Base-by-base conservation (phyloP, 352 stramenopile genomes). In the Globisporangium lucens region DNA sequence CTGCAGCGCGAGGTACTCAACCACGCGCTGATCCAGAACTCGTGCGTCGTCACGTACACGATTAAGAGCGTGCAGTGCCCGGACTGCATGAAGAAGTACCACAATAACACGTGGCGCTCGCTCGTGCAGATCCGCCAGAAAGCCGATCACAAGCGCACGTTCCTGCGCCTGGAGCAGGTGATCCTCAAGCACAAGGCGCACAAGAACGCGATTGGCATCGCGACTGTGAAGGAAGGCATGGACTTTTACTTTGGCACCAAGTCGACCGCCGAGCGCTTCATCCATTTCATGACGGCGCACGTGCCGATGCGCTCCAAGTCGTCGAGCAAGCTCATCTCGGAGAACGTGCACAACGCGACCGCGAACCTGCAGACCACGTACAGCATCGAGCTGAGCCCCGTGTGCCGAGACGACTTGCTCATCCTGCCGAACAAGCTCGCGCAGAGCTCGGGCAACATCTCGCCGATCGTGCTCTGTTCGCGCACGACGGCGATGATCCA, bases 41-140 rank as follows among this genome's bases (percentile, higher is more conserved):
- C 77, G 68, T 90, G 79, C 68, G 67, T 85, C 60, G 65, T 91
- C 27, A 89, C 83, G 12, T 94, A 88, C 66, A 66, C 85, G 17
- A 79, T 93, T 29, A 70, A 83, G 30, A 89, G 72, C 56, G 46
- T 81, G 58, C 86, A 89, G 71, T 95, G 87, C 67, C 73, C 77
- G 8, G 87, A 93, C 69, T 95, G 87, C 69, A 80, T 68, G 10
- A 89, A 90, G 65, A 72, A 90, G 62, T 89, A 83, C 67, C 79
- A 76, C 62, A 87, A 93, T 67, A 82, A 88, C 46, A 85, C 76
- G 63, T 92, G 83, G 85, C 75, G 73, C 17, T 77, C 82, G 43
- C 72, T 92, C 27, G 80, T 95, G 36, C 85, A 94, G 72, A 81
- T 95, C 61, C 83, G 87, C 2, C 85, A 92, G 61, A 90, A 91